Base-by-base conservation (phyloP, 495 filamentous ascomycete genomes). In the Ascobolus immersus region DNA sequence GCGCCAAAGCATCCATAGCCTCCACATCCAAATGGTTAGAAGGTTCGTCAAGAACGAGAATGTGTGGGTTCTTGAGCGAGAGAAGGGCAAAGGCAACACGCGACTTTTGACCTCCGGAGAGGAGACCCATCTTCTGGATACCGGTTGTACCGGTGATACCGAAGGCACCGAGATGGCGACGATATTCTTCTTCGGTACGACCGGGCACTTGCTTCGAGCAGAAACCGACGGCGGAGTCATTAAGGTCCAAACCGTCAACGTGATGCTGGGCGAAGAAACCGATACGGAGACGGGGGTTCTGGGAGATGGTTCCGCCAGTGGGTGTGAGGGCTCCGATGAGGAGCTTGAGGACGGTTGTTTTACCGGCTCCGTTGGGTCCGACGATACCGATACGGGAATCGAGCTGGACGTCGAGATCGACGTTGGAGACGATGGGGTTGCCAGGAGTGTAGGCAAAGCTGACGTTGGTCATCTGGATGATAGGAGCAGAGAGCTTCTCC, bases 231-330 rank as follows among this genome's bases (percentile, higher is more conserved):
- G 86, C 77, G 43, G 71, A 78, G 43, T 65, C 66, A 28, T 67
- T 89, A 46, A 94, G 59, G 53, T 99, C 86, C 31, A 99, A 59
- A 29, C 80, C 86, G 55, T 99, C 86, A 40, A 99, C 82, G 58
- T 99, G 86, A 51, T 99, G 86, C 53, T 99, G 86, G 5, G 86
- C 86, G 50, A 99, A 99, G 65, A 89, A 99, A 3, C 82, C 86
- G 38, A 94, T 63, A 25, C 86, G 67, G 21, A 99, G 59, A 27
- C 86, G 67, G 2, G 84, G 71, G 54, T 99, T 69, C 43, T 77
- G 69, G 3, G 77, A 81, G 33, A 99, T 86, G 26, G 78, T 48
- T 38, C 86, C 86, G 22, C 64, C 62, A 1, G 73, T 76, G 2
- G 86, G 67, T 34, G 65, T 43, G 2, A 99, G 64, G 45, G 79